Conservation (phyloP, 352 stramenopile genomes). For the Phytophthora ohioensis region DNA sequence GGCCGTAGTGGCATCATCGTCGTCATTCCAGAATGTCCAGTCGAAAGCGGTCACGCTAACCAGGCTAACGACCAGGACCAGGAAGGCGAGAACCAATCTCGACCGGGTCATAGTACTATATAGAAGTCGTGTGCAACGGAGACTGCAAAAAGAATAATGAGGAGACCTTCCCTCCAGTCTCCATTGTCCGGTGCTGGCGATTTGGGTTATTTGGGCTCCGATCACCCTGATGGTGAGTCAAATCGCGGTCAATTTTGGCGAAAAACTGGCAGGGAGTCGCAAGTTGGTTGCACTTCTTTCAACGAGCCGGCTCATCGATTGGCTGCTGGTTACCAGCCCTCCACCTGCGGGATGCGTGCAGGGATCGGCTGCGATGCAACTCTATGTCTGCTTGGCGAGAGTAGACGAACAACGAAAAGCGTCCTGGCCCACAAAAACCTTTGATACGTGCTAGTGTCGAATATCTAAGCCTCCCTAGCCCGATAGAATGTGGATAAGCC, state of each 20-base stretch:
- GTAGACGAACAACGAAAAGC: conserved; percentile 40
- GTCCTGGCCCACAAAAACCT: conserved; percentile 7
- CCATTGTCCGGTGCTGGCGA: conserved; percentile 27
- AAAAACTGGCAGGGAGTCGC: conserved; percentile 1
- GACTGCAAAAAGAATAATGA: conserved; percentile 40
- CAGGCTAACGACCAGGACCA: conserved; percentile 31
- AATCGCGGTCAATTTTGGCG: conserved; percentile 22
- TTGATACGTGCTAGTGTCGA: not conserved
- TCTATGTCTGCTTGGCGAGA: conserved; percentile 36
- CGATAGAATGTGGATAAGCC: not conserved
- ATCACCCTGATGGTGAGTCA: conserved; percentile 40
- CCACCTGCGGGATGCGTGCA: conserved; percentile 19
- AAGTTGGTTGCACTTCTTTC: conserved; percentile 35
- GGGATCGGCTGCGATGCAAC: conserved; percentile 38
- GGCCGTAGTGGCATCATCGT: conserved; percentile 22
- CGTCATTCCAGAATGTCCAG: conserved; percentile 37
- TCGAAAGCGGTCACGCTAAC: conserved; percentile 23
- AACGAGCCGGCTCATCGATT: conserved; percentile 21
- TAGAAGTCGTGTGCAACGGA: conserved; percentile 15
- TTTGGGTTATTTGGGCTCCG: conserved; percentile 29
- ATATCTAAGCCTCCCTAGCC: not conserved
- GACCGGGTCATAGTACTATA: conserved; percentile 18
- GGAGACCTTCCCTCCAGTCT: not conserved
- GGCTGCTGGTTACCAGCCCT: conserved; percentile 12
- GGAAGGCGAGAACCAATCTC: conserved; percentile 27